These are phyloP conservation scores for Chlorella sorokiniana DNA, from an alignment of 139 green algal species.

Conservation along the genomic window DNA sequence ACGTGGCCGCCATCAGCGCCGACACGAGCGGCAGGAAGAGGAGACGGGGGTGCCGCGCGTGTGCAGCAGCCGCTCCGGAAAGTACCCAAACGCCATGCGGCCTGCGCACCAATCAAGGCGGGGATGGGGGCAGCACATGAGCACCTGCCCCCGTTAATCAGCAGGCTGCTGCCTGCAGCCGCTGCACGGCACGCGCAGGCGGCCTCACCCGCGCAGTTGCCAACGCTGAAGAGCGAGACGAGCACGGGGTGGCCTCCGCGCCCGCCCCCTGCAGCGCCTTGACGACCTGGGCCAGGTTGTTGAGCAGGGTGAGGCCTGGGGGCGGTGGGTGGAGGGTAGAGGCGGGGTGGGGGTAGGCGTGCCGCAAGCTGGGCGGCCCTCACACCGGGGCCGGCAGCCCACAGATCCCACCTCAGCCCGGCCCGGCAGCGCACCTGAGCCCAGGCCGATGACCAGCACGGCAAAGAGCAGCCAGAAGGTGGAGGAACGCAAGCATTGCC, in stretches of 20 bases:
- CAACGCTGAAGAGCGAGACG: conserved; percentile 80
- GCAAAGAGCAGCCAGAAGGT: conserved; percentile 76
- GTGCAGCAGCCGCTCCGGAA: conserved; percentile 61
- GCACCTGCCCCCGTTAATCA: background rate
- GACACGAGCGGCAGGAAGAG: conserved; percentile 48
- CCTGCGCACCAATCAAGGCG: conserved; percentile 33
- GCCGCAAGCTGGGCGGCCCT: no score
- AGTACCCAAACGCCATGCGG: conserved; percentile 61
- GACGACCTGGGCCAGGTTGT: conserved; percentile 81
- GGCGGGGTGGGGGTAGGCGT: background rate
- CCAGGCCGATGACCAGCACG: conserved; percentile 55
- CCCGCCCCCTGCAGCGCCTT: conserved; percentile 48
- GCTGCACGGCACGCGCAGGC: conserved; percentile 14
- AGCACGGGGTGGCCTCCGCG: conserved; percentile 58
- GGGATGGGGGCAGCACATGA: no score
- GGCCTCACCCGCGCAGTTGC: conserved; percentile 58
- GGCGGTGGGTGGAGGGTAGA: background rate
- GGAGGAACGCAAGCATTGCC: conserved; percentile 41
- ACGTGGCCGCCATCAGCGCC: conserved; percentile 18
- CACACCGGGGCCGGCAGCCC: no score
- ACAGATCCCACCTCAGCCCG: no score
- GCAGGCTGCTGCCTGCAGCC: background rate
- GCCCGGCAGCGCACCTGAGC: conserved; percentile 40
- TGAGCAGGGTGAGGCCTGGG: conserved; percentile 65
- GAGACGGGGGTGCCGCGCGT: conserved; percentile 50